Conservation (phyloP, 306 rosid species). For the Cucumis hystrix region DNA sequence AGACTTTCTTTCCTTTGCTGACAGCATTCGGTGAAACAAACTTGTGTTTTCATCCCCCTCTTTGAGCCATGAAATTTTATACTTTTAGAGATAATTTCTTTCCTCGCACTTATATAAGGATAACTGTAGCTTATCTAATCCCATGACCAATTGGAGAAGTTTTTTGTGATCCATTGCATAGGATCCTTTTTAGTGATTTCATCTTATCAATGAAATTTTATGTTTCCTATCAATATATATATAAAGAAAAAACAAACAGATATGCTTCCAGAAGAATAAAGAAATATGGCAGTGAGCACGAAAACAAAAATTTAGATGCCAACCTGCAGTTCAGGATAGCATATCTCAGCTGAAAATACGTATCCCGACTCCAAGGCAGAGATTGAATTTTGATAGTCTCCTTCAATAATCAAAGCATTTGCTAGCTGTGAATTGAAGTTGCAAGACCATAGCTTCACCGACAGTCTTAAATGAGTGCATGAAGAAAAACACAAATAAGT, state of each 20-base stretch:
- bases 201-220: no score
- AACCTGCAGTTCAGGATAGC: slow-evolving; percentile 82
- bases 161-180: no score
- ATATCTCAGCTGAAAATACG: slow-evolving; percentile 50
- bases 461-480: slow-evolving; percentile 30
- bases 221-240: no score
- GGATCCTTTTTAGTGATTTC: no score
- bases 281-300: neutral
- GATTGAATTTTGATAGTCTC: slow-evolving; percentile 65
- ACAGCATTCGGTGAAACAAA: no score
- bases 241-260: neutral
- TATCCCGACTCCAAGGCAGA: slow-evolving; percentile 68
- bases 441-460: slow-evolving; percentile 84
- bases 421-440: slow-evolving; percentile 97
- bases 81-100: no score
- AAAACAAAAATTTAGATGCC: slow-evolving; percentile 9
- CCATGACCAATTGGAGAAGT: no score
- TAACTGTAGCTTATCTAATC: no score
- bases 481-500: slow-evolving; percentile 8
- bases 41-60: no score
- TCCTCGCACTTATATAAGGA: no score
- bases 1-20: no score
- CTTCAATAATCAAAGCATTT: slow-evolving; percentile 81
- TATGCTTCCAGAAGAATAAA: neutral
- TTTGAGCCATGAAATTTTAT: no score